phyloP scores from a whole-genome alignment of 1,284 basidiomycete species.

The Inonotus hispidus region DNA sequence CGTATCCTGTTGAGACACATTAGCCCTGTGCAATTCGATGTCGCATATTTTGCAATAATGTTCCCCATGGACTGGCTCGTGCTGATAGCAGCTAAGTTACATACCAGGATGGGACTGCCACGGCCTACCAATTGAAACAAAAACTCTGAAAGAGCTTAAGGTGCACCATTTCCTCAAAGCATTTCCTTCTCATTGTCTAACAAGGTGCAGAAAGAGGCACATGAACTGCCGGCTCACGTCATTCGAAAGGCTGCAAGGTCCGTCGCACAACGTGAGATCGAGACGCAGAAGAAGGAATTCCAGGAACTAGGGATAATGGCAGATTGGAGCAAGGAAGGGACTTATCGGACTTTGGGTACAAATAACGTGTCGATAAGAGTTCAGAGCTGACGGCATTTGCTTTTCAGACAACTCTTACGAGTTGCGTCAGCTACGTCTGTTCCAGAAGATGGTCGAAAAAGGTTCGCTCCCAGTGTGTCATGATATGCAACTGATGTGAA shows the following conservation, averaged over 20 bases:
- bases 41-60: background rate
- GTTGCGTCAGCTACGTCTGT: conserved; percentile 82
- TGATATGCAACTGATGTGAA: background rate
- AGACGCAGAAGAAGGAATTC: conserved; percentile 79
- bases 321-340: conserved; percentile 76
- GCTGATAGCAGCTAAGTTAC: conserved; percentile 52
- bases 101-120: conserved; percentile 99
- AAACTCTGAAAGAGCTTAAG: conserved; percentile 74
- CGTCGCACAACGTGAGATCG: conserved; percentile 75
- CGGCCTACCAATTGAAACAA: conserved; percentile 95
- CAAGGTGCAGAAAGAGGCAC: conserved; percentile 41
- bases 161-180: conserved; percentile 30
- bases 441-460: conserved; percentile 84
- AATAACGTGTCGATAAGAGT: conserved; percentile 5
- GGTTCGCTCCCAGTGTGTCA: conserved; percentile 36
- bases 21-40: background rate
- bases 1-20: background rate
- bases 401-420: conserved; percentile 78
- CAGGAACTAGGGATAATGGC: conserved; percentile 87
- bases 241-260: conserved; percentile 71
- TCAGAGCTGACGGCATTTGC: background rate
- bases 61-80: background rate
- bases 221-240: conserved; percentile 48
- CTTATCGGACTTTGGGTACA: conserved; percentile 84
- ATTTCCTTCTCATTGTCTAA: background rate